Evolutionary conservation across 1,284 basidiomycete species (phyloP).

Genomic region (Moesziomyces parantarcticus): DNA sequence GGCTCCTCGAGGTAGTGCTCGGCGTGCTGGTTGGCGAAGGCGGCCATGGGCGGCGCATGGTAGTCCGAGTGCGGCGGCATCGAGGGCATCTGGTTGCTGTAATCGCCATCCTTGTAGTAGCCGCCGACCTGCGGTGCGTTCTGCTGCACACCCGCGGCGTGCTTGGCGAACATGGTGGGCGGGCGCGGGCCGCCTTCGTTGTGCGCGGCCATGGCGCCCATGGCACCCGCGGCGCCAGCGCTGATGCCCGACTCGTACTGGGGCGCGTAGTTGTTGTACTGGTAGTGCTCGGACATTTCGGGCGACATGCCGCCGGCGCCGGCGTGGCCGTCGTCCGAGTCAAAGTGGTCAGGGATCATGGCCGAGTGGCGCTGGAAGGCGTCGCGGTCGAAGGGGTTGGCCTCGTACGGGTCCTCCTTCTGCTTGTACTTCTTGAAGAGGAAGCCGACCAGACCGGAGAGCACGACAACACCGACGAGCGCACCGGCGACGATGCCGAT

Average conservation of each 20-base stretch:
- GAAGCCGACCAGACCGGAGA: constrained; percentile 65
- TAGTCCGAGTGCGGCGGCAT: constrained; percentile 31
- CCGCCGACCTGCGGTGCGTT: constrained; percentile 50
- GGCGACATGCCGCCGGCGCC: constrained; percentile 24
- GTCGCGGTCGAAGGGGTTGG: constrained; percentile 66
- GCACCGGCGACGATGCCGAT: constrained; percentile 68
- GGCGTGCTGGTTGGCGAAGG: constrained; percentile 28
- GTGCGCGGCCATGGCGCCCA: constrained; percentile 54
- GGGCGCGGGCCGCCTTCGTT: constrained; percentile 66
- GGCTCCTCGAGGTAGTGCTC: constrained; percentile 44
- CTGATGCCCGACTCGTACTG: constrained; percentile 43
- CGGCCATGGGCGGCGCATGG: constrained; percentile 35
- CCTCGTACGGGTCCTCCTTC: constrained; percentile 64
- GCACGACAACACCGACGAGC: constrained; percentile 64
- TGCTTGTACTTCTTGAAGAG: constrained; percentile 63
- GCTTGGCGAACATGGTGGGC: constrained; percentile 67
- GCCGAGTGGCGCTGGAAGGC: constrained; percentile 64
- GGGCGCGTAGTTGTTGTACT: constrained; percentile 43
- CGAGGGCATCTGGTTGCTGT: constrained; percentile 13
- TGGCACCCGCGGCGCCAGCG: constrained; percentile 46
- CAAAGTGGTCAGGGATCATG: constrained; percentile 66
- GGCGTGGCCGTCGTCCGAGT: constrained; percentile 55
- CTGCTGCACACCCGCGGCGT: constrained; percentile 51
- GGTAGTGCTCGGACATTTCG: constrained; percentile 55
- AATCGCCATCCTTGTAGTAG: constrained; percentile 50